These are phyloP conservation scores for Fragilaria radians DNA, from an alignment of 108 stramenopile species.

Conservation along the genomic window DNA sequence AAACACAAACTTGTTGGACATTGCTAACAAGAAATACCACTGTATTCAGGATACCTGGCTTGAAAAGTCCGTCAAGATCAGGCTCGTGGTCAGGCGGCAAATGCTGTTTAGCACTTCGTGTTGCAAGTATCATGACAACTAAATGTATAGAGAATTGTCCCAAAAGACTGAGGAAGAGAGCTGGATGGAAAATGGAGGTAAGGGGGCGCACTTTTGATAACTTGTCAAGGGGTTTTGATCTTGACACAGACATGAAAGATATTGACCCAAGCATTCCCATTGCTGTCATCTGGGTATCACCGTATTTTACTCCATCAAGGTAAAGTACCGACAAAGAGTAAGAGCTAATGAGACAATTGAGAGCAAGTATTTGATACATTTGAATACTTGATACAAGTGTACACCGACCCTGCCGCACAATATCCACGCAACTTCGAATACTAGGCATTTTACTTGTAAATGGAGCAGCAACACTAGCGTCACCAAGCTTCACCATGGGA, in stretches of 20 bases:
- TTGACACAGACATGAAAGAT: conserved; percentile 92
- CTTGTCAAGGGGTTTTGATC: conserved; percentile 90
- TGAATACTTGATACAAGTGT: conserved; percentile 86
- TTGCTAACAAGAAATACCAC: conserved; percentile 95
- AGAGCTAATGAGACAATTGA: conserved; percentile 94
- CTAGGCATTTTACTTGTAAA: conserved; percentile 96
- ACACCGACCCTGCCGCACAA: conserved; percentile 92
- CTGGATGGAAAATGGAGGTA: conserved; percentile 93
- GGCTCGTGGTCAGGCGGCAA: conserved; percentile 74
- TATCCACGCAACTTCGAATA: conserved; percentile 92
- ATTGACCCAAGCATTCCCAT: conserved; percentile 87
- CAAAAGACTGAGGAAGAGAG: conserved; percentile 86
- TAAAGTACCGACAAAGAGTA: conserved; percentile 94
- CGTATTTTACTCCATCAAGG: conserved; percentile 95
- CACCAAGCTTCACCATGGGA: conserved; percentile 93
- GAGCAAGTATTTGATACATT: conserved; percentile 96
- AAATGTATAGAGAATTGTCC: conserved; percentile 93
- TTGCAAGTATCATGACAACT: conserved; percentile 81
- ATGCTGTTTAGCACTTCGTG: conserved; percentile 66
- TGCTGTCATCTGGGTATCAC: conserved; percentile 95
- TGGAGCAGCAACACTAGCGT: conserved; percentile 95
- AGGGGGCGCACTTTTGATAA: conserved; percentile 89
- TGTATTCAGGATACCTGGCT: conserved; percentile 84
- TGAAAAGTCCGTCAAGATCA: conserved; percentile 90
- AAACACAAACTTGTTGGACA: conserved; percentile 95